Base-by-base conservation (phyloP, 257 asterid genomes). In the Perilla frutescens region DNA sequence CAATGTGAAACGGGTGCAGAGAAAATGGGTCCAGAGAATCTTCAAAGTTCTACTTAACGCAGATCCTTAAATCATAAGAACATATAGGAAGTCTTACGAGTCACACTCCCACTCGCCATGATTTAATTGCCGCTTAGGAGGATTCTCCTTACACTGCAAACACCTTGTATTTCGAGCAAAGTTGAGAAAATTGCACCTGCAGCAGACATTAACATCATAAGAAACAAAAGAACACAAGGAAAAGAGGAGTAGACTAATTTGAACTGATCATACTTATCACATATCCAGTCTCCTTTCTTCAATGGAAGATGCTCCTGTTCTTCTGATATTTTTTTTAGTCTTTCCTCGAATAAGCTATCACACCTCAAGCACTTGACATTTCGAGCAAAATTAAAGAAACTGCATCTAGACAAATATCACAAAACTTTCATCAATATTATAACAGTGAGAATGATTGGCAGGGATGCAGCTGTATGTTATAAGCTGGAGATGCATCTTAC, bases 81-180 rank as follows among this genome's bases (percentile, higher is more conserved):
- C 47, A 13, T 29, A 55, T 6, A 31, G 37, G 65, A 20, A 70
- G 74, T 69, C 97, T 88, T 79, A 94, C 97, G 99, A 88, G 70
- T 94, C 97, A 78, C 99, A 95, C 81, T 95, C 96, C 98, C 99
- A 95, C 80, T 95, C 99, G 61, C 99, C 98, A 34, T 87, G 85
- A 83, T 81, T 84, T 62, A 95, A 84, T 56, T 77, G 81, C 80
- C 98, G 85, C 77, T 84, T 86, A 39, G 98, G 87, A 68, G 96
- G 96, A 78, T 84, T 92, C 85, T 87, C 96, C 78, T 90, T 80
- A 65, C 99, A 95, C 83, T 71, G 88, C 71, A 84, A 80, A 71
- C 97, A 95, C 81, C 78, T 81, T 4, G 99, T 86, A 63, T 95
- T 95, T 86, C 88, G 90, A 53, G 98, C 96, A 41, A 95, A 92